Base-by-base conservation (phyloP, 2,329 filamentous ascomycete species). In the Aspergillus carbonarius region DNA sequence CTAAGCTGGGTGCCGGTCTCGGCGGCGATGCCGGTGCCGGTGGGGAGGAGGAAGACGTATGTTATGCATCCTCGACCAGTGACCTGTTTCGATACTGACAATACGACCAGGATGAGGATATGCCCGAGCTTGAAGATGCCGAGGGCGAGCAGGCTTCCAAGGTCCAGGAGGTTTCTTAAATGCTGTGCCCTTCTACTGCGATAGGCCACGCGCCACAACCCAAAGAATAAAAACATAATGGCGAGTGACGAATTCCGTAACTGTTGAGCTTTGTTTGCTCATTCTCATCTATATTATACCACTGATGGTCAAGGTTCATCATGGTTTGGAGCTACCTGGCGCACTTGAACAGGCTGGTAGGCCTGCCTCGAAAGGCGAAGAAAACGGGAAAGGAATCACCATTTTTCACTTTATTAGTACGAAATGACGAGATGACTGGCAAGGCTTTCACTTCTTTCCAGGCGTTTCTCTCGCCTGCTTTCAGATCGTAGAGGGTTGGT, bases 1-100 rank as follows among this genome's bases (percentile, higher is more conserved):
- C 90, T 70, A 96, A 96, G 83, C 88, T 96, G 63, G 88, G 88
- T 63, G 63, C 63, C 20, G 88, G 83, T 63, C 85, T 82, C 42
- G 68, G 65, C 35, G 85, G 82, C 25, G 74, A 72, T 51, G 78
- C 70, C 3, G 73, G 71, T 47, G 73, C 63, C 18, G 74, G 69
- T 46, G 78, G 66, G 25, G 78, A 70, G 9, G 78, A 42, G 13
- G 51, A 54, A 42, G 78, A 74, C 48, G 76, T 76, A 39, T 67
- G 82, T 20, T 81, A 3, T 4, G 32, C 25, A 13, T 15, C 10
- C 48, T 32, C 18, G 51, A 17, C 48, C 25, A n/a, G 57, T 44
- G 6, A 17, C 12, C 42, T 1, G 10, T 4, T 17, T 5, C 5
- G 9, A 15, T 27, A 57, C 56, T 68, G 48, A 65, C 54, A 50